Percentiles rank a stretch among this genome's conserved stretches.
phyloP scores from a whole-genome alignment of 116 monocot species.

The Trichopus zeylanicus region DNA sequence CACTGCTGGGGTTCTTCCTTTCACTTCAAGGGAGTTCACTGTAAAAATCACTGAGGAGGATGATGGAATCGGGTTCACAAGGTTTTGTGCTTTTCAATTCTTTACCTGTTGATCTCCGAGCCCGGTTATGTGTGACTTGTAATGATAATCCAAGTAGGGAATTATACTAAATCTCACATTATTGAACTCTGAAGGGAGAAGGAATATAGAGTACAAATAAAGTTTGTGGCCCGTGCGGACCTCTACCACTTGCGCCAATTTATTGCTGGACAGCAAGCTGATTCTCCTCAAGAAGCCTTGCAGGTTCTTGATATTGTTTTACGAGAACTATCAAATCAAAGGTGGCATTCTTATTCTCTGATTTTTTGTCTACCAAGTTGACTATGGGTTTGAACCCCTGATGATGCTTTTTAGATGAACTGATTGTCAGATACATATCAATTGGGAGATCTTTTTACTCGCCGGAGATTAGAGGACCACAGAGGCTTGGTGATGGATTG shows the following conservation, averaged over 20 bases:
- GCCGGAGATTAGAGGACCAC: conserved; percentile 52
- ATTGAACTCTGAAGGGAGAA: conserved; percentile 26
- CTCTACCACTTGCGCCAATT: conserved; percentile 56
- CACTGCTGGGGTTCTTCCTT: conserved; percentile 54
- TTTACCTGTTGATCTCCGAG: neutral
- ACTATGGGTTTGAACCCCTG: neutral
- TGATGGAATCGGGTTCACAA: conserved; percentile 17
- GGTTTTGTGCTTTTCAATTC: conserved; percentile 11
- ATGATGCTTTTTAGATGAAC: neutral
- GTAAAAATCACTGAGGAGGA: conserved; percentile 50
- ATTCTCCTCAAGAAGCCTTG: conserved; percentile 64
- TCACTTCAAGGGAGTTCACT: conserved; percentile 33
- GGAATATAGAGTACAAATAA: conserved; percentile 58
- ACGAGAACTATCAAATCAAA: conserved; percentile 55
- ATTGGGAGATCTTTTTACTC: conserved; percentile 88
- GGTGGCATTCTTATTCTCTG: conserved; percentile 24
- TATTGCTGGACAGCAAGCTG: conserved; percentile 48
- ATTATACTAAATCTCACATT: neutral
- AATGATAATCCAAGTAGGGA: no score
- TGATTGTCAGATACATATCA: conserved; percentile 40
- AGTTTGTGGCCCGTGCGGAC: conserved; percentile 48
- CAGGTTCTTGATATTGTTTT: conserved; percentile 83
- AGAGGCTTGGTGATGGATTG: conserved; percentile 57
- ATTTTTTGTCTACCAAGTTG: neutral
- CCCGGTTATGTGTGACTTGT: no score